phyloP scores from a whole-genome alignment of 164 flowering plant species.

The Stephania yunnanensis region DNA sequence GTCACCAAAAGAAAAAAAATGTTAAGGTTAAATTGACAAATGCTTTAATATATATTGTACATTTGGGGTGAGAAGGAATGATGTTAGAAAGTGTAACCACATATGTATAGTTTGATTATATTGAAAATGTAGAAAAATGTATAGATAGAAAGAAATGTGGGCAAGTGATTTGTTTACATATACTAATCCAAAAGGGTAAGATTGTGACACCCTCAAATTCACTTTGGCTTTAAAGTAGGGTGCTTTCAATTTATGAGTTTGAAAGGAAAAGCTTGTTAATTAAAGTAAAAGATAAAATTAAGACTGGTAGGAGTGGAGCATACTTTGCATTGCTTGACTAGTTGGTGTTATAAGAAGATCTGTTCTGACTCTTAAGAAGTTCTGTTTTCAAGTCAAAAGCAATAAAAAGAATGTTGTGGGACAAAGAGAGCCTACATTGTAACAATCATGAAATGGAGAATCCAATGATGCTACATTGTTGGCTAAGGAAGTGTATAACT shows the following conservation, averaged over 20 bases:
- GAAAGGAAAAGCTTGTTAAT: background rate
- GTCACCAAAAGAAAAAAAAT: background rate
- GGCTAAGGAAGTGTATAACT: background rate
- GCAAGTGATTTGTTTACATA: background rate
- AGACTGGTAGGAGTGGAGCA: background rate
- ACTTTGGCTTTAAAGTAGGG: background rate
- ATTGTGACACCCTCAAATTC: background rate
- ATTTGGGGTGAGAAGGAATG: background rate
- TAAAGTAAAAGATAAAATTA: background rate
- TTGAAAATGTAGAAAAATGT: background rate
- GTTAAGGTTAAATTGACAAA: background rate
- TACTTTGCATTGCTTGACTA: background rate
- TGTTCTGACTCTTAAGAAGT: background rate
- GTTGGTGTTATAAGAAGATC: background rate
- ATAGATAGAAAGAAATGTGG: background rate
- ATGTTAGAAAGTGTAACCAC: background rate
- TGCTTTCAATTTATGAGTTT: background rate
- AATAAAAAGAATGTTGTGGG: background rate
- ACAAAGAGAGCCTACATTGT: constrained; percentile 1
- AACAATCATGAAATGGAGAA: background rate
- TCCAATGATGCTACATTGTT: constrained; percentile 1
- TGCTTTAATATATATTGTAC: background rate
- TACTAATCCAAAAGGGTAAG: background rate
- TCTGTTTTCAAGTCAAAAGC: background rate
- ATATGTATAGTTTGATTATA: background rate